Conservation (phyloP, 1,284 basidiomycete genomes). For the Mycosarcoma mackinlayi region DNA sequence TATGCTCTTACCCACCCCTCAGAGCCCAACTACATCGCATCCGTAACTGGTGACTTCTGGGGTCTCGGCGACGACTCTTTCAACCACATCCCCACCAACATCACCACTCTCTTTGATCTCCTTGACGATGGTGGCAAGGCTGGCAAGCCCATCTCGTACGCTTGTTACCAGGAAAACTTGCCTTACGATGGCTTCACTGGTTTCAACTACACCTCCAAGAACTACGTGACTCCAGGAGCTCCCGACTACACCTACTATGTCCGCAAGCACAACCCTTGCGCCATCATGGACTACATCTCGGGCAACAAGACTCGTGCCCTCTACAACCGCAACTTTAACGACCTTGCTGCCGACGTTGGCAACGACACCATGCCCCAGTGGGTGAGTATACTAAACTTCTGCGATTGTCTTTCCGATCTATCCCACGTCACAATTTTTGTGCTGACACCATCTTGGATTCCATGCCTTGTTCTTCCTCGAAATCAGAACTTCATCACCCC, state of each 20-base stretch:
- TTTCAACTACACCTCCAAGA: conserved; percentile 70
- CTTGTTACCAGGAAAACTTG: conserved; percentile 72
- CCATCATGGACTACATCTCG: conserved; percentile 72
- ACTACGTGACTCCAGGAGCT: conserved; percentile 71
- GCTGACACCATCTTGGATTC: too few relatives aligned
- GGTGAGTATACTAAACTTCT: too few relatives aligned
- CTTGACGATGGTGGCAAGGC: conserved; percentile 73
- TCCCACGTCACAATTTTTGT: too few relatives aligned
- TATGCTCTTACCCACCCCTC: conserved; percentile 74
- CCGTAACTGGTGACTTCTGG: conserved; percentile 74
- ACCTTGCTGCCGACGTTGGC: conserved; percentile 71
- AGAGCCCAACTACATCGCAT: conserved; percentile 73
- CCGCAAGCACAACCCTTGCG: conserved; percentile 71
- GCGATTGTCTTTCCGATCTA: too few relatives aligned
- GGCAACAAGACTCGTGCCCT: conserved; percentile 70
- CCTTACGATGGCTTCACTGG: conserved; percentile 73
- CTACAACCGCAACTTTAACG: conserved; percentile 76
- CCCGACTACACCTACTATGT: conserved; percentile 69
- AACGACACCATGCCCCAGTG: conserved; percentile 74
- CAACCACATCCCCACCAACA: conserved; percentile 68
- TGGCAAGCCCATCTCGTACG: conserved; percentile 69
- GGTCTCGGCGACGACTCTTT: conserved; percentile 73
- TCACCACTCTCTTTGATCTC: conserved; percentile 76
- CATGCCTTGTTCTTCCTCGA: conserved; percentile 1
- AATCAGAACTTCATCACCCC: conserved; percentile 77